These are phyloP conservation scores for Nicotiana noctiflora DNA, from an alignment of 257 asterid genomes.

Conservation along the genomic window DNA sequence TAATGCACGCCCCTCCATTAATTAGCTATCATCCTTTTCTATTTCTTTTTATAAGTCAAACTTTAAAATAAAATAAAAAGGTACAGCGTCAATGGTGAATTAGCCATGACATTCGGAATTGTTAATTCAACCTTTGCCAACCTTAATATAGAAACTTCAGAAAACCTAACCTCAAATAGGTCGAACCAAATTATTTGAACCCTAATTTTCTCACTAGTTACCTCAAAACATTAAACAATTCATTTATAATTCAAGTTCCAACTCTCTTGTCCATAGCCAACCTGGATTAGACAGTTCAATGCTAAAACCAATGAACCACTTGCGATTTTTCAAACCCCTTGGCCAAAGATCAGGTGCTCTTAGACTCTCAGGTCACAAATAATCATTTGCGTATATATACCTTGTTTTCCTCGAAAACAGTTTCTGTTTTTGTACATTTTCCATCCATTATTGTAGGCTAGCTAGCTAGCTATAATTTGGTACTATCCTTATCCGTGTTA, in stretches of 20 bases:
- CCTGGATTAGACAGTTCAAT: slow-evolving; percentile 23
- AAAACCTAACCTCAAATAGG: background rate
- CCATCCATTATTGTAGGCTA: background rate
- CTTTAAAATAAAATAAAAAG: no score
- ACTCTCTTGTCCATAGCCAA: background rate
- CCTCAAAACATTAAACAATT: background rate
- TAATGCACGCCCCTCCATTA: background rate
- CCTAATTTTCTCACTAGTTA: background rate
- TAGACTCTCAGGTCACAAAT: background rate
- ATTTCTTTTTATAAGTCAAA: background rate
- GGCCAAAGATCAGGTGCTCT: background rate
- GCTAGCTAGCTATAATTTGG: background rate
- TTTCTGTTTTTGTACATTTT: background rate
- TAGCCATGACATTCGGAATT: background rate
- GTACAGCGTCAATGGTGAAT: no score
- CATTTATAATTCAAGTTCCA: background rate
- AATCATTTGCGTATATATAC: background rate
- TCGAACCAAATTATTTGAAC: background rate
- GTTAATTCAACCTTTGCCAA: background rate
- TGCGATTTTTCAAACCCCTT: background rate
- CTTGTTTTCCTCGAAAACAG: background rate
- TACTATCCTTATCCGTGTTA: no score
- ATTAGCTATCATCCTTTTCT: background rate
- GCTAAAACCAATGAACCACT: slow-evolving; percentile 21
- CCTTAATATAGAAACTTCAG: background rate